Conservation (phyloP, 2,329 filamentous ascomycete genomes). For the Alternaria burnsii region DNA sequence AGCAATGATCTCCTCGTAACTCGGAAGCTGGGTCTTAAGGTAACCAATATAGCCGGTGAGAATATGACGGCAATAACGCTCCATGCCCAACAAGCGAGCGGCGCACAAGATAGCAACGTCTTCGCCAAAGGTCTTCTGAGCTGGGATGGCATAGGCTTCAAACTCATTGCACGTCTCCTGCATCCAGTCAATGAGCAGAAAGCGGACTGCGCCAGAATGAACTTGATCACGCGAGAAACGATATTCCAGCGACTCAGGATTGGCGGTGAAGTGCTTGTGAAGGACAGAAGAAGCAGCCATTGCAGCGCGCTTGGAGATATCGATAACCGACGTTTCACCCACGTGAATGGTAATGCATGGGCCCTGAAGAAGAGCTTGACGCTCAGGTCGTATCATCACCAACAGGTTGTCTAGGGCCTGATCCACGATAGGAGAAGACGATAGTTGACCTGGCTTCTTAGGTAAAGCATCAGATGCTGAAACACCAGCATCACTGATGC, state of each 20-base stretch:
- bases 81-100: conserved; percentile 25
- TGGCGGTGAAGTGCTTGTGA: conserved; percentile 14
- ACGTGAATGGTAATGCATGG: conserved; percentile 17
- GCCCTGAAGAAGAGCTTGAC: conserved; percentile 14
- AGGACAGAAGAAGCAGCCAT: conserved; percentile 25
- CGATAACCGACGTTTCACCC: conserved; percentile 4
- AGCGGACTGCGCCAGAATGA: conserved; percentile 9
- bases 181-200: conserved; percentile 20
- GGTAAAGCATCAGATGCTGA: background rate
- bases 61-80: conserved; percentile 20
- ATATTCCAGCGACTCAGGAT: conserved; percentile 17
- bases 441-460: background rate
- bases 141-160: conserved; percentile 10
- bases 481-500: background rate
- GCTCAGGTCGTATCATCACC: conserved; percentile 17
- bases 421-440: background rate
- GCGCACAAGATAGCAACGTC: conserved; percentile 21
- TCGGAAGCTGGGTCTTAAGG: conserved; percentile 18
- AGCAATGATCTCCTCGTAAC: conserved; percentile 22
- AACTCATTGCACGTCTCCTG: conserved; percentile 11
- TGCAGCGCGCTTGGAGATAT: conserved; percentile 21
- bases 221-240: conserved; percentile 2
- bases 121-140: conserved; percentile 8
- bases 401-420: conserved; percentile 16
- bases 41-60: conserved; percentile 11